Percentiles rank a stretch among this genome's conserved stretches.
Evolutionary conservation across 345 rosid genomes (phyloP).

Genomic region (Eucalyptus viminalis): DNA sequence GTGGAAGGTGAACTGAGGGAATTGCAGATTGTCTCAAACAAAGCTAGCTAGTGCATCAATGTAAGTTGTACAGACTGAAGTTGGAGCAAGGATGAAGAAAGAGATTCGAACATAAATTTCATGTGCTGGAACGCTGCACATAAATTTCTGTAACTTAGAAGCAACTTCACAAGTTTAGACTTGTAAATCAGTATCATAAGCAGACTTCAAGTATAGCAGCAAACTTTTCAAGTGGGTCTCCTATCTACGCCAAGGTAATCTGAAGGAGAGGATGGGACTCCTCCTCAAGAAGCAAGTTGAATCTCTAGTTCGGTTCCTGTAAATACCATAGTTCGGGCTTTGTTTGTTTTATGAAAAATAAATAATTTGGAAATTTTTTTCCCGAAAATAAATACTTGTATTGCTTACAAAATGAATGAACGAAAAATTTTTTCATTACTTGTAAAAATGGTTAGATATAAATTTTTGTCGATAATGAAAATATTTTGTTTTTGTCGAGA

Average conservation of each 20-base stretch:
- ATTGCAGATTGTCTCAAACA: background rate
- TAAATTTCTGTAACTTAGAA: background rate
- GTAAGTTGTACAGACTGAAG: background rate
- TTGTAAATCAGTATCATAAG: background rate
- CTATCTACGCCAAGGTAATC: background rate
- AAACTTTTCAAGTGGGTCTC: background rate
- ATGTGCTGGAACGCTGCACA: background rate
- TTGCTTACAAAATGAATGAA: no score
- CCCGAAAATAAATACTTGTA: no score
- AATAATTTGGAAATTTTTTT: no score
- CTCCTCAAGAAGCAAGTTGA: background rate
- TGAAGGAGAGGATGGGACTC: background rate
- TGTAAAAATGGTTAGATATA: no score
- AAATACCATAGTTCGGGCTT: accelerated
- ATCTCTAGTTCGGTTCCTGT: background rate
- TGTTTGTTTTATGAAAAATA: accelerated
- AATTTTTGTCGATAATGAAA: no score
- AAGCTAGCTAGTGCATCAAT: background rate
- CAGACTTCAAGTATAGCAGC: background rate
- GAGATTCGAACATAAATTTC: background rate
- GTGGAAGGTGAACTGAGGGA: background rate
- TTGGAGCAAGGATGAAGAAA: background rate
- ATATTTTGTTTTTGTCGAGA: background rate
- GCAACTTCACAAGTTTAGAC: background rate
- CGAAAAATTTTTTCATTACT: no score